Percentiles rank a stretch among this genome's conserved stretches.
Conservation (phyloP, 2,329 filamentous ascomycete species). For the Trichoderma oligosporum region DNA sequence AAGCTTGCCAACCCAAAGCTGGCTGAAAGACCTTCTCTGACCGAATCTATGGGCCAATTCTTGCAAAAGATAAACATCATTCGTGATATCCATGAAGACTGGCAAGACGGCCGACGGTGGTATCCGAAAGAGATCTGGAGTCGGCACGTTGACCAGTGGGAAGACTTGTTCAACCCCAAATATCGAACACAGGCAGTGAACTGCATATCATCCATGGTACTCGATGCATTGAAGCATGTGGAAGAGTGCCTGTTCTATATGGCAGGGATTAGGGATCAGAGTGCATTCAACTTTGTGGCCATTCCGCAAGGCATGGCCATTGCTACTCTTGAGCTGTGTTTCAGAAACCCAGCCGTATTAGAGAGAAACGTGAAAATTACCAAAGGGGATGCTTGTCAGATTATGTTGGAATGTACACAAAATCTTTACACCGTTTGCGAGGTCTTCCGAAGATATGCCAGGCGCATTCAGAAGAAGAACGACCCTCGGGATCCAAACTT, state of each 20-base stretch:
- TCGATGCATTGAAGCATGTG: conserved; percentile 79
- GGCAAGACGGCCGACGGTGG: conserved; percentile 81
- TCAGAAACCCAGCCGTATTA: conserved; percentile 86
- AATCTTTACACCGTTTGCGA: conserved; percentile 79
- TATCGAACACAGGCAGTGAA: conserved; percentile 74
- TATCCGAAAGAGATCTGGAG: conserved; percentile 97
- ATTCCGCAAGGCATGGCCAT: conserved; percentile 98
- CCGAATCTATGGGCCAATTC: conserved; percentile 96
- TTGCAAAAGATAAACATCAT: conserved; percentile 99
- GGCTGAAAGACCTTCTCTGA: conserved; percentile 71
- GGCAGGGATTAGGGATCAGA: conserved; percentile 89
- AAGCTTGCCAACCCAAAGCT: conserved; percentile 83
- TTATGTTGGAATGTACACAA: conserved; percentile 92
- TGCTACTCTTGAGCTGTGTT: conserved; percentile 85
- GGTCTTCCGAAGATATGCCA: conserved; percentile 72
- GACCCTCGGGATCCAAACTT: conserved; percentile 90
- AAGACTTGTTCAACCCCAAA: conserved; percentile 81
- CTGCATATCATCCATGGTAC: conserved; percentile 89
- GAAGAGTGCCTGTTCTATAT: conserved; percentile 98
- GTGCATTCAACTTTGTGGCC: conserved; percentile 97
- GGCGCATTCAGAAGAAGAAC: conserved; percentile 88
- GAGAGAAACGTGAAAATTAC: conserved; percentile 91
- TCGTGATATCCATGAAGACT: conserved; percentile 88
- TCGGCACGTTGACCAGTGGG: conserved; percentile 85
- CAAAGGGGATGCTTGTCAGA: conserved; percentile 84